Base-by-base conservation (phyloP, 192 early-diverging fungal genomes). In the Funneliformis geosporum region DNA sequence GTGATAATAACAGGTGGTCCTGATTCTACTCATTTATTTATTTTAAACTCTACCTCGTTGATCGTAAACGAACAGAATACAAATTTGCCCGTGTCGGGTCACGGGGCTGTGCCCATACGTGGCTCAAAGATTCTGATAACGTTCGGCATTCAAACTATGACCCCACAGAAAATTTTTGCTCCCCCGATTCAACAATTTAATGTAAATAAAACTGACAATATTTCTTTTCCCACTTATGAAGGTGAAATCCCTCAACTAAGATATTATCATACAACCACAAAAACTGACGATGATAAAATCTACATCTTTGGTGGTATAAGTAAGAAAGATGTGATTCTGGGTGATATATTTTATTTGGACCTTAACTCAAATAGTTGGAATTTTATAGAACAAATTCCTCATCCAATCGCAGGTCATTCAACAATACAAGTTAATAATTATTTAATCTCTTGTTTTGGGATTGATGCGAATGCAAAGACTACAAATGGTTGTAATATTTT, bases 401-500 rank as follows among this genome's bases (percentile, higher is more conserved):
- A 38, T 44, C 74, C 74, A 76, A 76, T 76, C 16, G 55, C 74
- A 40, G 74, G 74, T 3, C 74, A 76, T 62, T 60, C 74, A 42
- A 60, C 74, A 76, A 40, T 62, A 11, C 33, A n/a, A 4, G 39
- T 76, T 46, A 25, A 61, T 16, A 60, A 76, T 25, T 62, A 62
- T 76, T 62, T 76, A 40, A 76, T 76, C 23, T 76, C 74, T n/a
- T 76, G 74, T n/a, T 76, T 76, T 10, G 74, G 74, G 5, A 25
- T 76, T 40, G 38, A 43, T 42, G 18, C 11, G 5, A 62, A 62
- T 23, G 8, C 11, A n/a, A 43, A 60, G 11, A 14, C 62, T 40
- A 60, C 18, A n/a, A 76, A 40, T 42, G 60, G 62, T 62, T 76
- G 74, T 62, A 76, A 62, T 62, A 42, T 76, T 62, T 76, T 61